Percentiles rank a stretch among this genome's conserved stretches.
Evolutionary conservation across 2,329 filamentous ascomycete species (phyloP).

Genomic region (Ophiocordyceps polyrhachis-furcata): DNA sequence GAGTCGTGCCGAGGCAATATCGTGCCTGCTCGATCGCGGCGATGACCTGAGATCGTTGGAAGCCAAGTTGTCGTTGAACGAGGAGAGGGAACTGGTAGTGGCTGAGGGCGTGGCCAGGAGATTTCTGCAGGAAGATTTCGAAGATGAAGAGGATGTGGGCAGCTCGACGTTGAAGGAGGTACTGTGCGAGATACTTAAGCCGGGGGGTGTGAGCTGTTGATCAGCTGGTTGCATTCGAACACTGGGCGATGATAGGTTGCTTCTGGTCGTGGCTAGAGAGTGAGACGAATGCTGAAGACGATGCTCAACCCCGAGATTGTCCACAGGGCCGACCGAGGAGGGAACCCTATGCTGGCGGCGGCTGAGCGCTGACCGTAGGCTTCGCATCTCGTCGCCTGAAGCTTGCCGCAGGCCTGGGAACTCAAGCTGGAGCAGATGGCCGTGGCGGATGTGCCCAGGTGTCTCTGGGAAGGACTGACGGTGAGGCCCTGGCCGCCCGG

Average conservation of each 20-base stretch:
- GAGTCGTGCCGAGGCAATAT: constrained; percentile 55
- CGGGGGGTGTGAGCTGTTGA: not conserved
- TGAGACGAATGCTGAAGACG: not conserved
- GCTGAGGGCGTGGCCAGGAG: constrained; percentile 43
- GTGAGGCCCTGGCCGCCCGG: constrained; percentile 34
- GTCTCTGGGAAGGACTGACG: constrained; percentile 21
- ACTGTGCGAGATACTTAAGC: constrained; percentile 4
- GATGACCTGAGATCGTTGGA: constrained; percentile 62
- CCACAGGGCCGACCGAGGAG: not conserved
- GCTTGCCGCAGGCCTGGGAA: constrained; percentile 27
- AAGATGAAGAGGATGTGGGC: not conserved
- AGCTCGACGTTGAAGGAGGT: constrained; percentile 2
- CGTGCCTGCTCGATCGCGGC: constrained; percentile 46
- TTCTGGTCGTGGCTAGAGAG: not conserved
- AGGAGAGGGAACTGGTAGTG: constrained; percentile 45
- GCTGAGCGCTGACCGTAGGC: constrained; percentile 6
- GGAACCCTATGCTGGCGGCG: not conserved
- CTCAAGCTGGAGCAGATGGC: constrained; percentile 38
- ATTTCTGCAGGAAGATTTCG: constrained; percentile 26
- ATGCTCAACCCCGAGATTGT: not conserved
- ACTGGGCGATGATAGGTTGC: not conserved
- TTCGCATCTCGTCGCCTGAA: constrained; percentile 22
- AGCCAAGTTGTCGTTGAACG: constrained; percentile 42
- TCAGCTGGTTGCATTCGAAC: not conserved
- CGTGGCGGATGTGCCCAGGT: constrained; percentile 26